Conservation (phyloP, 352 stramenopile genomes). For the Phytophthora pini region DNA sequence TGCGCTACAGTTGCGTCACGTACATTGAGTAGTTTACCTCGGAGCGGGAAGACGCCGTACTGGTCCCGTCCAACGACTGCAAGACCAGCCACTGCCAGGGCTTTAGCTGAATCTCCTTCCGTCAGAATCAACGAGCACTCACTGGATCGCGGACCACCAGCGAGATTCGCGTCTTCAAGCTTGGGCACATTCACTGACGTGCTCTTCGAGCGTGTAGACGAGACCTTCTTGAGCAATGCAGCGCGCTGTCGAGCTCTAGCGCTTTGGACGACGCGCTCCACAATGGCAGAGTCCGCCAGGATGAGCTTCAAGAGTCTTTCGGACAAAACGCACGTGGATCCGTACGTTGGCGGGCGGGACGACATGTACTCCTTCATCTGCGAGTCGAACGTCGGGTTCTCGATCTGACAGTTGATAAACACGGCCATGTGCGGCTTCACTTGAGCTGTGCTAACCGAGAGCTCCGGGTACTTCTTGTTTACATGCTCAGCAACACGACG, state of each 20-base stretch:
- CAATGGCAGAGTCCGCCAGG: conserved; percentile 94
- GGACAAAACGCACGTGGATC: conserved; percentile 91
- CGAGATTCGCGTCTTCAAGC: conserved; percentile 98
- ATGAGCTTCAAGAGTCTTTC: conserved; percentile 96
- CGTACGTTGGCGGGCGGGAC: conserved; percentile 87
- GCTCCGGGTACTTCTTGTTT: conserved; percentile 96
- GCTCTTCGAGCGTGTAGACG: conserved; percentile 58
- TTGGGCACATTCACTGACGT: conserved; percentile 95
- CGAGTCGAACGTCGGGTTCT: conserved; percentile 99
- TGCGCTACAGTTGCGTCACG: conserved; percentile 83
- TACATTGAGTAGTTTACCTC: conserved; percentile 95
- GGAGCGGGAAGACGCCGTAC: conserved; percentile 99
- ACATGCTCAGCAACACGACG: conserved; percentile 94
- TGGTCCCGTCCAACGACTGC: conserved; percentile 98
- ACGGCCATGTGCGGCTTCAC: conserved; percentile 98
- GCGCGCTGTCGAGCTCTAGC: conserved; percentile 95
- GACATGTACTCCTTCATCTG: conserved; percentile 99
- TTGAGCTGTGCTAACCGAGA: conserved; percentile 92
- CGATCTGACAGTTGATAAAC: conserved; percentile 99
- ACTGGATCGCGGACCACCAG: conserved; percentile 89
- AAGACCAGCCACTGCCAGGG: conserved; percentile 98
- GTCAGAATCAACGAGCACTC: conserved; percentile 99
- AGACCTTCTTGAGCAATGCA: conserved; percentile 94
- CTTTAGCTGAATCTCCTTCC: conserved; percentile 99
- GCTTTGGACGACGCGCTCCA: conserved; percentile 93